Evolutionary conservation across 164 flowering plant species (phyloP), one percentile per base, ranked within the genome.

Genomic region (Piper betle): DNA sequence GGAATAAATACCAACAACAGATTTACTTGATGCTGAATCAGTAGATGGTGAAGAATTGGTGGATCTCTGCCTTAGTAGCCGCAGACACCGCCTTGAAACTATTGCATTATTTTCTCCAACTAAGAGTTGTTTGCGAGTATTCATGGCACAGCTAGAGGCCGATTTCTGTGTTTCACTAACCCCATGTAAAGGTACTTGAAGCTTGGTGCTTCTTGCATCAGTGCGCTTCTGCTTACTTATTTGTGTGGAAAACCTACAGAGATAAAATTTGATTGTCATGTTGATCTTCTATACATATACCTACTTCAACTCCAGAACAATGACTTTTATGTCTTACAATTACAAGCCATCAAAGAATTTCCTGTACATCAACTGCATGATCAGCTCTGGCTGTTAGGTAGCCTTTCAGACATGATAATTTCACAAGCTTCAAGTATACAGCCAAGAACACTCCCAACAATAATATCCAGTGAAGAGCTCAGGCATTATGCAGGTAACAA

Each of bases 21-120:
- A 80, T 72, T 66, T 80, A 65, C 43, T 83, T 58, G 93, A 80
- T 52, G 79, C 68, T 42, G 63, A 64, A 73, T 52, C 33, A 25
- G 33, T 62, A 58, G 71, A 67, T 19, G 71, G 64, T 41, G 72
- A 77, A 53, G 80, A 60, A 61, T 67, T 73, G 41, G 66, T 72
- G 50, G 75, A 57, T 64, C 76, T 82, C 37, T 50, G 66, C 3
- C 68, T 69, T 57, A 75, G 79, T 37, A 64, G 69, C 39, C 59
- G 74, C 60, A 77, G 60, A 67, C 39, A 62, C 64, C 81, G 41
- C 62, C 41, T 76, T 3, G 76, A 62, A 55, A 74, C 53, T 13
- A 63, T 53, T 54, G 66, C 41, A 20, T 66, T 58, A 62, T 58
- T 76, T 53, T 78, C 85, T 25, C 74, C 84, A 25, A 25, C 33